A percentile compares a stretch with the other conserved stretches of the same genome.
These are phyloP conservation scores for Claviceps sp. DNA, from an alignment of 2,329 filamentous ascomycete genomes.

Conservation along the genomic window DNA sequence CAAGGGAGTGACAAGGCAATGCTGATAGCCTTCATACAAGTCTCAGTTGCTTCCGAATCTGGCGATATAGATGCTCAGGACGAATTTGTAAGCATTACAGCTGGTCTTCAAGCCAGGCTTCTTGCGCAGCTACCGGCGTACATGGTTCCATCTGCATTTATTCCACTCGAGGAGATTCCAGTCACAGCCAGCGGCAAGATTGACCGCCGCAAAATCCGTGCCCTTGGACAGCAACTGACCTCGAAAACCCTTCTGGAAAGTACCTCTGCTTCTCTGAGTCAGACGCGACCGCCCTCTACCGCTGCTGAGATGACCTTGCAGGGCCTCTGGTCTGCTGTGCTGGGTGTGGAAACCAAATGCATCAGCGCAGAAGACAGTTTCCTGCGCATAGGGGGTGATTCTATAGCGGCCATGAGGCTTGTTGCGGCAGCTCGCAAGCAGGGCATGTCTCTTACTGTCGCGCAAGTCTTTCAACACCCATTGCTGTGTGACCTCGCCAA, in stretches of 20 bases:
- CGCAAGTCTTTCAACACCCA: slow-evolving; percentile 24
- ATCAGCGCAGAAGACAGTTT: slow-evolving; percentile 30
- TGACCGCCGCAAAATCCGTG: slow-evolving; percentile 3
- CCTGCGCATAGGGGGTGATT: slow-evolving; percentile 33
- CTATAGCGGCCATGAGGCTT: slow-evolving; percentile 31
- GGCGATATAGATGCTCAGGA: not conserved
- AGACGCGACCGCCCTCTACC: not conserved
- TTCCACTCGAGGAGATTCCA: not conserved
- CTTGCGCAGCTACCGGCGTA: slow-evolving; percentile 1
- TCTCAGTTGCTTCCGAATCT: not conserved
- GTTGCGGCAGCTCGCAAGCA: slow-evolving; percentile 19
- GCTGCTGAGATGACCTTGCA: not conserved
- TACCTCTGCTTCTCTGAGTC: not conserved
- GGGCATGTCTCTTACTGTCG: slow-evolving; percentile 25
- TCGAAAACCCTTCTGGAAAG: not conserved
- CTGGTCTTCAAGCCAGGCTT: not conserved
- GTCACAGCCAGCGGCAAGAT: slow-evolving; percentile 3
- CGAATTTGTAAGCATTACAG: not conserved
- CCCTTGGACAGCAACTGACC: not conserved
- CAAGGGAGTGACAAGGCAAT: not conserved
- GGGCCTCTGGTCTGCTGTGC: slow-evolving; percentile 4
- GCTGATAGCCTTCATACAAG: slow-evolving; percentile 4
- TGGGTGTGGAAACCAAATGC: slow-evolving; percentile 2
- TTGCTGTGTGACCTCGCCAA: slow-evolving; percentile 2
- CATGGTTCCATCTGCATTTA: slow-evolving; percentile 4